These are phyloP conservation scores for Saturnispora halmiae DNA, from an alignment of 805 yeast genomes.

Conservation along the genomic window DNA sequence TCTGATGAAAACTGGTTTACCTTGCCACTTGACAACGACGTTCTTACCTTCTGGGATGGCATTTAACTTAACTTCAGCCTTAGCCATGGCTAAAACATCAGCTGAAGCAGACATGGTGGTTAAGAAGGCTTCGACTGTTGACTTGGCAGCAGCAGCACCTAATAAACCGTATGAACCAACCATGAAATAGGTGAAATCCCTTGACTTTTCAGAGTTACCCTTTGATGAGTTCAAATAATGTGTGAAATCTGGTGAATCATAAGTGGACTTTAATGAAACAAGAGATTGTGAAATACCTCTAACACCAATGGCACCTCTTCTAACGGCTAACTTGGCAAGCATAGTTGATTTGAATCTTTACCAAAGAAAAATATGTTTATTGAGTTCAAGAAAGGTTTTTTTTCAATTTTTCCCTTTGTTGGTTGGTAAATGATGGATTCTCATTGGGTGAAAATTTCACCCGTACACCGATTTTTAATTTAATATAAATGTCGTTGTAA, in stretches of 20 bases:
- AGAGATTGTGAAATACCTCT: conserved; percentile 14
- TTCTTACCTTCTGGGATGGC: conserved; percentile 97
- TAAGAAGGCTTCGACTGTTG: conserved; percentile 89
- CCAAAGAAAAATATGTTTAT: too few relatives aligned
- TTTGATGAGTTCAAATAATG: conserved; percentile 64
- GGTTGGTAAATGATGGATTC: neutral
- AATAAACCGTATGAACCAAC: conserved; percentile 91
- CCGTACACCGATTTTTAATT: neutral
- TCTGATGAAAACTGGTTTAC: conserved; percentile 99
- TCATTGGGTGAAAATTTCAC: neutral
- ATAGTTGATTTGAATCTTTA: conserved; percentile 10
- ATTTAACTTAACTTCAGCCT: conserved; percentile 91
- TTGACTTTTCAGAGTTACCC: conserved; percentile 59
- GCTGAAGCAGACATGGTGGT: conserved; percentile 96
- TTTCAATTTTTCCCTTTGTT: too few relatives aligned
- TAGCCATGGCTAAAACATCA: conserved; percentile 98
- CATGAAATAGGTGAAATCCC: conserved; percentile 93
- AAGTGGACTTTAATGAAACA: conserved; percentile 57
- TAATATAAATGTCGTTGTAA: neutral
- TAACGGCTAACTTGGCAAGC: conserved; percentile 27
- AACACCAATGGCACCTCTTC: conserved; percentile 24
- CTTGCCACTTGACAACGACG: conserved; percentile 98
- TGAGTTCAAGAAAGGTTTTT: too few relatives aligned
- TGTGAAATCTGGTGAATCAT: conserved; percentile 86
- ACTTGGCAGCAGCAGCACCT: conserved; percentile 90